phyloP scores from a whole-genome alignment of 805 yeast genomes.

The Nematodospora valgi region DNA sequence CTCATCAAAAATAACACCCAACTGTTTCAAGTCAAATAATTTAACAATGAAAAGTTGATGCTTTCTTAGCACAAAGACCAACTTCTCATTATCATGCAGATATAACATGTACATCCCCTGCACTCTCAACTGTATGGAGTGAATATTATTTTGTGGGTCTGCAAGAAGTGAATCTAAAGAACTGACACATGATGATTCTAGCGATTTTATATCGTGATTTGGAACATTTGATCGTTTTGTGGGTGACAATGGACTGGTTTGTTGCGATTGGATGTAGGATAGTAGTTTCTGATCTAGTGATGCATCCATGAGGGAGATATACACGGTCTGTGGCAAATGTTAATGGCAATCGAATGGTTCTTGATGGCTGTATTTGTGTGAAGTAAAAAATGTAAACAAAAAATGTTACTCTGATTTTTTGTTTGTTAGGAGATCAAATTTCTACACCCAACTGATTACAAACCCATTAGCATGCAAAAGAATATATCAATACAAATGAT shows the following conservation, averaged over 20 bases:
- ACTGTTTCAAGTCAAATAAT: constrained; percentile 17
- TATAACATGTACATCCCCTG: constrained; percentile 15
- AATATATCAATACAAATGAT: too few species aligned
- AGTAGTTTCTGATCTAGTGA: constrained; percentile 3
- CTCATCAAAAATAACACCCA: constrained; percentile 11
- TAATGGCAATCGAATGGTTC: not conserved
- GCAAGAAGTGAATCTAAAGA: too few species aligned
- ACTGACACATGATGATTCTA: constrained; percentile 5
- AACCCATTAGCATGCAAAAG: not conserved
- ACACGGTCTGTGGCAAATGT: too few species aligned
- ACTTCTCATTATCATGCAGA: constrained; percentile 7
- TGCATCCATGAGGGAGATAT: too few species aligned
- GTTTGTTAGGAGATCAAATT: too few species aligned
- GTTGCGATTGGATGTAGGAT: constrained; percentile 4
- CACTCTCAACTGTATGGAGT: too few species aligned
- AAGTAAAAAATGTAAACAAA: too few species aligned
- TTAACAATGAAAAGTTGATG: constrained; percentile 27
- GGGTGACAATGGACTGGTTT: constrained; percentile 2
- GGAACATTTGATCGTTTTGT: constrained; percentile 6
- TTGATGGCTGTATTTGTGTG: too few species aligned
- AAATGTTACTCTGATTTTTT: too few species aligned
- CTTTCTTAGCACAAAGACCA: constrained; percentile 14
- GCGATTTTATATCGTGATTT: constrained; percentile 4
- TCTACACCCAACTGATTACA: too few species aligned
- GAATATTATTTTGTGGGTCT: too few species aligned